A percentile compares a stretch with the other conserved stretches of the same genome.
phyloP scores from a whole-genome alignment of 2,329 filamentous ascomycete species.

The Gyromitra esculenta region DNA sequence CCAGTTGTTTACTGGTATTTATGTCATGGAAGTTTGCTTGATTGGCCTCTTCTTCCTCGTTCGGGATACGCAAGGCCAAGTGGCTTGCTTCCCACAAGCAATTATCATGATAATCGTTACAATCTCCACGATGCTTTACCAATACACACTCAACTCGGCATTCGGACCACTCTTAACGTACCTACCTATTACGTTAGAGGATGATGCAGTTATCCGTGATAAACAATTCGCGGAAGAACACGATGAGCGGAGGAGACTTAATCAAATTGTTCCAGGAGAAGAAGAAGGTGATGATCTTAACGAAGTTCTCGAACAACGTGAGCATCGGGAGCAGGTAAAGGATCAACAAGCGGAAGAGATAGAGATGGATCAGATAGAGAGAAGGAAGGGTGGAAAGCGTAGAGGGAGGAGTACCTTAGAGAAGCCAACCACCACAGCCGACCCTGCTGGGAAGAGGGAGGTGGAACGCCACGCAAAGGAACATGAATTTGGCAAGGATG shows the following conservation, averaged over 20 bases:
- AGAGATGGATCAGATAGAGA: slow-evolving; percentile 62
- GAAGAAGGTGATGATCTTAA: slow-evolving; percentile 63
- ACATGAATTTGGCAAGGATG: slow-evolving; percentile 25
- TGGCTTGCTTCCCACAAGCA: slow-evolving; percentile 77
- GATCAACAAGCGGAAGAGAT: slow-evolving; percentile 64
- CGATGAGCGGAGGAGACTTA: slow-evolving; percentile 72
- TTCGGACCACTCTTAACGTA: slow-evolving; percentile 89
- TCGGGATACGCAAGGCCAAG: slow-evolving; percentile 57
- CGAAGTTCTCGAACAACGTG: slow-evolving; percentile 63
- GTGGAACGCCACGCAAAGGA: slow-evolving; percentile 16
- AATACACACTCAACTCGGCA: slow-evolving; percentile 80
- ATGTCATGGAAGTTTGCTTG: slow-evolving; percentile 91
- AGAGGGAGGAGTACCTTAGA: slow-evolving; percentile 42
- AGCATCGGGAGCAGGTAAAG: slow-evolving; percentile 61
- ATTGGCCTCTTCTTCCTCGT: slow-evolving; percentile 86
- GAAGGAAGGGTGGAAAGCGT: slow-evolving; percentile 36
- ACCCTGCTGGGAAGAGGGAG: slow-evolving; percentile 21
- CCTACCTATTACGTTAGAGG: slow-evolving; percentile 92
- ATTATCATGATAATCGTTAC: slow-evolving; percentile 83
- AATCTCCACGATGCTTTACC: slow-evolving; percentile 77
- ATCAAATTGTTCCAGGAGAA: slow-evolving; percentile 66
- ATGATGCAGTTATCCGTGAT: slow-evolving; percentile 91
- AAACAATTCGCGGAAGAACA: slow-evolving; percentile 86
- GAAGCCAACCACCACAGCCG: slow-evolving; percentile 11
- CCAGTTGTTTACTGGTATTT: slow-evolving; percentile 92